A percentile compares a stretch with the other conserved stretches of the same genome.
Evolutionary conservation across 106 monocot species (phyloP).

Genomic region (Ottelia alismoides): DNA sequence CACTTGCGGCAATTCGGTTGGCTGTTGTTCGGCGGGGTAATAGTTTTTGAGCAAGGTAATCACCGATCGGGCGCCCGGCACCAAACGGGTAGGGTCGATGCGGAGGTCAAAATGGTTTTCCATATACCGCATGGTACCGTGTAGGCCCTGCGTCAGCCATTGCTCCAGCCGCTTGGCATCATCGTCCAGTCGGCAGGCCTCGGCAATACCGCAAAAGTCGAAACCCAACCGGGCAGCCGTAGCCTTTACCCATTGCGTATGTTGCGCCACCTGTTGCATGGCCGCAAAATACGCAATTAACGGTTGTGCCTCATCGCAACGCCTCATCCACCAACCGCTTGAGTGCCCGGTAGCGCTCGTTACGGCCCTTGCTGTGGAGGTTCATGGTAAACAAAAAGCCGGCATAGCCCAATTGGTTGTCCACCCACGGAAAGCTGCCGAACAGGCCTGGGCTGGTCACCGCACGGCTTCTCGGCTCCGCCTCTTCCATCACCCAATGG

Average conservation of each 20-base stretch:
- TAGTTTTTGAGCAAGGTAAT: neutral
- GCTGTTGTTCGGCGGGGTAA: neutral
- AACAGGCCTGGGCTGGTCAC: no score
- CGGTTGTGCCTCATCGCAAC: no score
- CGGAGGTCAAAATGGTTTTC: neutral
- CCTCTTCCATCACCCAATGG: no score
- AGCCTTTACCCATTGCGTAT: neutral
- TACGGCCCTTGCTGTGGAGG: no score
- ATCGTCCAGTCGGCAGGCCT: neutral
- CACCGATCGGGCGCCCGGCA: neutral
- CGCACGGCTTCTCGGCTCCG: no score
- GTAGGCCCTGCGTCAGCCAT: neutral
- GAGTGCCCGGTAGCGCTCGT: no score
- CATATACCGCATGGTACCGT: neutral
- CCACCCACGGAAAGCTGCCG: no score
- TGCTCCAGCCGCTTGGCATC: neutral
- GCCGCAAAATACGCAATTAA: no score
- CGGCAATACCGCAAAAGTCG: neutral
- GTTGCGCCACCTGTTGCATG: no score
- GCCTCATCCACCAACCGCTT: no score
- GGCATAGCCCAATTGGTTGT: no score
- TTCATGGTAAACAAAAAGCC: no score
- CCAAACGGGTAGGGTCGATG: neutral
- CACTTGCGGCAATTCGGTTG: neutral
- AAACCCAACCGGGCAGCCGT: neutral